A percentile compares a stretch with the other conserved stretches of the same genome.
phyloP scores from a whole-genome alignment of 768 basidiomycete genomes.

The Tubosaeta sp. region DNA sequence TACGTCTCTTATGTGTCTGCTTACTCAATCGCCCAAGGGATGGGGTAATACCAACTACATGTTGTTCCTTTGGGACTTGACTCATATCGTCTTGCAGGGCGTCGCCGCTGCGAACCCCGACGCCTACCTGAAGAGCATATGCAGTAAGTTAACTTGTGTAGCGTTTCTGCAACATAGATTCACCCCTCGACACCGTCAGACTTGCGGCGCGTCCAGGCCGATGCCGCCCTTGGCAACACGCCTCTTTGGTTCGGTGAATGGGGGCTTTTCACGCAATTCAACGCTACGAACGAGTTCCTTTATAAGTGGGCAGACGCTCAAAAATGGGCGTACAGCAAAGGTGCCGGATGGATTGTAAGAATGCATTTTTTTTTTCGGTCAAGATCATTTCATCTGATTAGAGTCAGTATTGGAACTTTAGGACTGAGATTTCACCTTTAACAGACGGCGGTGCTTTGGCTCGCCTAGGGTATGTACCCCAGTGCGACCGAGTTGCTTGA shows the following conservation, averaged over 20 bases:
- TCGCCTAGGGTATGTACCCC: conserved; percentile 55
- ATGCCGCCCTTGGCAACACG: conserved; percentile 40
- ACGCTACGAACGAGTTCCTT: conserved; percentile 59
- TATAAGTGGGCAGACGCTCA: conserved; percentile 72
- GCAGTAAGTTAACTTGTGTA: conserved; percentile 47
- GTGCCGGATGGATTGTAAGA: conserved; percentile 65
- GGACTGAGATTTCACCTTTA: conserved; percentile 51
- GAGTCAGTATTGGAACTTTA: conserved; percentile 68
- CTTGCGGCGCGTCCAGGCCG: conserved; percentile 49
- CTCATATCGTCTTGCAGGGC: conserved; percentile 40
- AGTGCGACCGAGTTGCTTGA: background rate
- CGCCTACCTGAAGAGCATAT: conserved; percentile 64
- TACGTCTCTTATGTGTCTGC: background rate
- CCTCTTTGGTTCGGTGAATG: conserved; percentile 60
- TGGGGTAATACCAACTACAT: conserved; percentile 39
- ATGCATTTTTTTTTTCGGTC: background rate
- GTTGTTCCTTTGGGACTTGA: background rate
- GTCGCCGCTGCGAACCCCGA: conserved; percentile 61
- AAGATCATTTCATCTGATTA: background rate
- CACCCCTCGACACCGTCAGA: conserved; percentile 36
- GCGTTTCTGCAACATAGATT: background rate
- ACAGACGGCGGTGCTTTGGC: conserved; percentile 45
- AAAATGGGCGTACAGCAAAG: conserved; percentile 57
- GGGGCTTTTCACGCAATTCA: conserved; percentile 61
- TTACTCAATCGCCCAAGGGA: conserved; percentile 38